phyloP scores from a whole-genome alignment of 176 grass and related monocot species.

The Oryza rufipogon region DNA sequence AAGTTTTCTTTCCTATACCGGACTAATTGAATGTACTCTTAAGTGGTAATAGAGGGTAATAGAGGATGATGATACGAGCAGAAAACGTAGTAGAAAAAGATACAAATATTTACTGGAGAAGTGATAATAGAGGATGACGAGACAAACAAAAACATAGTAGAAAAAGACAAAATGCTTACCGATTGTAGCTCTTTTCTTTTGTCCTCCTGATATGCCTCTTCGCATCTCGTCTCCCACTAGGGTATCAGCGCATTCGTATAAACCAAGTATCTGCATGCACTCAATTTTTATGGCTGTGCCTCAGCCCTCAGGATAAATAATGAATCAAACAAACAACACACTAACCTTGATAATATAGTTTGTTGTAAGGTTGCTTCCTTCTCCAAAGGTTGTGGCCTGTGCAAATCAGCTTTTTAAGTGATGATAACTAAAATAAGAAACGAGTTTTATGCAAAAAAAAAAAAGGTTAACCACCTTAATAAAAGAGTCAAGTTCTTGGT shows the following conservation, averaged over 20 bases:
- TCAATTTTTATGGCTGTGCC: constrained; percentile 25
- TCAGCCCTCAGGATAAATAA: constrained; percentile 32
- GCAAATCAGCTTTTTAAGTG: constrained; percentile 31
- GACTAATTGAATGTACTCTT: background rate
- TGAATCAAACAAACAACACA: constrained; percentile 5
- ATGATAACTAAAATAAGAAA: constrained; percentile 39
- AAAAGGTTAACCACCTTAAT: constrained; percentile 53
- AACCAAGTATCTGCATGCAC: constrained; percentile 74
- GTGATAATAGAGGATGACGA: background rate
- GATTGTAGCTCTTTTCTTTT: constrained; percentile 93
- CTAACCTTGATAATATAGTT: constrained; percentile 89
- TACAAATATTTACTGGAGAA: background rate
- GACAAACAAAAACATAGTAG: background rate
- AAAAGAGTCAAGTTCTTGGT: constrained; percentile 77
- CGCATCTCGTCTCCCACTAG: constrained; percentile 88
- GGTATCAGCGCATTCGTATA: constrained; percentile 86
- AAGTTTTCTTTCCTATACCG: constrained; percentile 1
- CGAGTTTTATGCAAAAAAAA: background rate
- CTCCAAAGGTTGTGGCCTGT: constrained; percentile 77
- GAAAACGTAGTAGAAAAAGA: background rate
- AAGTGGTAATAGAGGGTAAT: constrained; percentile 17
- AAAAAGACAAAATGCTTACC: constrained; percentile 43
- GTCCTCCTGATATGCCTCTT: constrained; percentile 97
- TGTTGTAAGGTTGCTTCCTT: constrained; percentile 82
- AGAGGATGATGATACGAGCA: background rate